Evolutionary conservation across 257 asterid genomes (phyloP), one percentile per base, ranked within the genome.

Genomic region (Echium plantagineum): DNA sequence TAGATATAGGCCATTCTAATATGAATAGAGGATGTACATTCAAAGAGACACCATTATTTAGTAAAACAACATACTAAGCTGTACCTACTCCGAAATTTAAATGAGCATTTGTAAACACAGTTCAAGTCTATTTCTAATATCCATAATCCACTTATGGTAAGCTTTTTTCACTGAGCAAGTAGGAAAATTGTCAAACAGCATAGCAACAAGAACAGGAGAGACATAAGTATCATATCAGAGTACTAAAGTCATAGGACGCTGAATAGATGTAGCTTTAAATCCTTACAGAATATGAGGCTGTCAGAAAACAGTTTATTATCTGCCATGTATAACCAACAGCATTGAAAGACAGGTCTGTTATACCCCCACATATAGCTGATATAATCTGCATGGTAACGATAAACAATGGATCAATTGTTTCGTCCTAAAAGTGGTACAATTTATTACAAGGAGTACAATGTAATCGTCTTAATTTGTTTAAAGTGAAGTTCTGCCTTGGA

Each of bases 201-300:
- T 6, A 5, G 15, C 42, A 49, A 47, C 12, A 9, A 47, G 17
- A 15, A 47, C 20, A 47, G 22, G 18, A 13, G 17, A 42, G 4
- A 7, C 20, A 48, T 17, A 49, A 19, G 38, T 42, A 15, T 13
- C n/a, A 24, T 21, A 15, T 51, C 65, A 42, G 9, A 19, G 6
- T 10, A 3, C 24, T 53, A 19, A 53, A 8, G 19, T 10, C 22
- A 53, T 18, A 17, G 10, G 56, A 52, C 3, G 17, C 10, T 52
- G 20, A 8, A 18, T 15, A 16, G 7, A 52, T 1, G 8, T 22
- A 56, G 19, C 32, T 21, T 21, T 13, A 4, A 56, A 56, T 21
- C 72, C 97, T 84, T 66, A 89, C 99, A 66, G 99, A 93, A 71
- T 93, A 93, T 15, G 99, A 86, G 55, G 99, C 99, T 15, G 99